Evolutionary conservation across 345 rosid species (phyloP).

Genomic region (Populus pruinosa): DNA sequence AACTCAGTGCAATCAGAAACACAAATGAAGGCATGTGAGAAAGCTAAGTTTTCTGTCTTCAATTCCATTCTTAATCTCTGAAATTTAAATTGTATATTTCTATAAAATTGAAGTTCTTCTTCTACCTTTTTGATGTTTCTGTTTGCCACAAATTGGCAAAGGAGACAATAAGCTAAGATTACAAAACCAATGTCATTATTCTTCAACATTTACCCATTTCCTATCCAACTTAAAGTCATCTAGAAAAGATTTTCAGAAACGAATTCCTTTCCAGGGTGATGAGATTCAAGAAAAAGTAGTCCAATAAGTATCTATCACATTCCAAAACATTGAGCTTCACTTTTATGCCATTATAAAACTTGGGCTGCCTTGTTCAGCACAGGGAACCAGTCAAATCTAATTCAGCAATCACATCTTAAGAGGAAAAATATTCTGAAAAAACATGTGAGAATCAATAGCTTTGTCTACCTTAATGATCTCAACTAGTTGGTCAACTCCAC

Average conservation of each 20-base stretch:
- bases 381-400: neutral
- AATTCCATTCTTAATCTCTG: neutral
- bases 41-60: neutral
- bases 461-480: constrained; percentile 88
- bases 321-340: neutral
- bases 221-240: neutral
- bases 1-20: neutral
- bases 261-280: neutral
- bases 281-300: neutral
- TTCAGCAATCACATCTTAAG: neutral
- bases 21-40: neutral
- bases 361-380: neutral
- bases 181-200: neutral
- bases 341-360: neutral
- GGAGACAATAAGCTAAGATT: neutral
- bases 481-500: constrained; percentile 94
- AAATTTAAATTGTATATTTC: neutral
- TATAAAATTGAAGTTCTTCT: neutral
- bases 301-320: neutral
- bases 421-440: neutral
- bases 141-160: neutral
- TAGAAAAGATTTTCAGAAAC: neutral
- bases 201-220: neutral
- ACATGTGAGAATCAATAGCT: neutral
- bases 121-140: neutral